phyloP scores from a whole-genome alignment of 2,329 filamentous ascomycete species.

The Bisporella sp. region DNA sequence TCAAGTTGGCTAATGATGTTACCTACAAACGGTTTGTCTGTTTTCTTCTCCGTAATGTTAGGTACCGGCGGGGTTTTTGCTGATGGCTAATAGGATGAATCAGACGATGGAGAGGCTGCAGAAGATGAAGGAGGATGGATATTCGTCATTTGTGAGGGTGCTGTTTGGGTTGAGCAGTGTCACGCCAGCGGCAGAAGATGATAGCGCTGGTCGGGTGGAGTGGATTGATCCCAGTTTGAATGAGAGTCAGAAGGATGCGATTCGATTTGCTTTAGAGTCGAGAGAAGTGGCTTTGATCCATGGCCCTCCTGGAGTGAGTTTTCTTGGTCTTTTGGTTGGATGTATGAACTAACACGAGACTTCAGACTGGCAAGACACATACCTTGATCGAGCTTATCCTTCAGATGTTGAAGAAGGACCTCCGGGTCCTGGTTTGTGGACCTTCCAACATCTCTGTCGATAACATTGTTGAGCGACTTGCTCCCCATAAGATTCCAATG shows the following conservation, averaged over 20 bases:
- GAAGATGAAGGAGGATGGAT: slow-evolving; percentile 49
- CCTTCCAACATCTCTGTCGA: slow-evolving; percentile 97
- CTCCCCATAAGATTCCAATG: slow-evolving; percentile 77
- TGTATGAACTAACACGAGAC: slow-evolving; percentile 4
- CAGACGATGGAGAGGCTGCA: slow-evolving; percentile 52
- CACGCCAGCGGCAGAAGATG: slow-evolving; percentile 37
- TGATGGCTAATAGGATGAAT: slow-evolving; percentile 48
- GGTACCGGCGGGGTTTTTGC: slow-evolving; percentile 4
- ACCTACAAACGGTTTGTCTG: slow-evolving; percentile 41
- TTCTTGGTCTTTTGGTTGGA: not conserved
- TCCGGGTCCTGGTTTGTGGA: slow-evolving; percentile 84
- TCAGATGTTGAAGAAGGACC: slow-evolving; percentile 70
- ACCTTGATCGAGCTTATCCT: slow-evolving; percentile 92
- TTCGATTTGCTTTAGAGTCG: slow-evolving; percentile 76
- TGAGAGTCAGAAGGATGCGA: slow-evolving; percentile 60
- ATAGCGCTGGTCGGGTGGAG: slow-evolving; percentile 40
- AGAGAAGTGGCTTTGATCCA: slow-evolving; percentile 85
- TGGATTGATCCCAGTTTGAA: slow-evolving; percentile 59
- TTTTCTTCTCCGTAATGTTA: not conserved
- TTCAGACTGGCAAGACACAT: slow-evolving; percentile 86
- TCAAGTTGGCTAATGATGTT: slow-evolving; percentile 63
- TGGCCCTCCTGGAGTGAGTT: slow-evolving; percentile 72
- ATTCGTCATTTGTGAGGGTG: slow-evolving; percentile 53
- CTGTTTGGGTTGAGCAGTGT: slow-evolving; percentile 54
- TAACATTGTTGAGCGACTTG: slow-evolving; percentile 91